Percentiles rank a stretch among this genome's conserved stretches.
Evolutionary conservation across 306 rosid species (phyloP).

Genomic region (Trifolium subterraneum): DNA sequence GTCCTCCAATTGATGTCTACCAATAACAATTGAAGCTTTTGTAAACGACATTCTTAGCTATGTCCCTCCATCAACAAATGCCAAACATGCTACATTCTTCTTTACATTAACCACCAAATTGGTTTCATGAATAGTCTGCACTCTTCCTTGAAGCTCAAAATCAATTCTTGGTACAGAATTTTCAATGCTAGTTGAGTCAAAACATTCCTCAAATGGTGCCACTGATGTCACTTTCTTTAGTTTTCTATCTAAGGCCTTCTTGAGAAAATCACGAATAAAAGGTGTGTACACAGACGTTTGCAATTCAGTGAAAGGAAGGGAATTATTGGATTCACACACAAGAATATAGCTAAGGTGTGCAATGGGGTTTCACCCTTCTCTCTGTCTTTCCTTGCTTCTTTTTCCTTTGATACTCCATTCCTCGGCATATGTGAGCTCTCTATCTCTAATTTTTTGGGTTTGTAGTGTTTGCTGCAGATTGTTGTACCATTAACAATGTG

Average conservation of each 20-base stretch:
- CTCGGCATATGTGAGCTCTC: background rate
- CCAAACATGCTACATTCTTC: constrained; percentile 46
- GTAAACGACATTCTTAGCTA: constrained; percentile 21
- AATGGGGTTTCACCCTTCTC: too few relatives aligned
- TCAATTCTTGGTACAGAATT: constrained; percentile 46
- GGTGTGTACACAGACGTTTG: constrained; percentile 42
- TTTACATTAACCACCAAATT: constrained; percentile 47
- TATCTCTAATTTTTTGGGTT: background rate
- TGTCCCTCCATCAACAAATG: constrained; percentile 49
- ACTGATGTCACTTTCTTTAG: constrained; percentile 46
- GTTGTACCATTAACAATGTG: background rate
- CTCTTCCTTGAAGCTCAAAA: constrained; percentile 41
- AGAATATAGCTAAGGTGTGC: background rate
- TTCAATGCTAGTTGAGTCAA: constrained; percentile 23
- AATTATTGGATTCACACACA: background rate
- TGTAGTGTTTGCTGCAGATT: background rate
- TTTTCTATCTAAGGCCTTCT: constrained; percentile 41
- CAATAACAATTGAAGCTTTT: constrained; percentile 42
- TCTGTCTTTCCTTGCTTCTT: too few relatives aligned
- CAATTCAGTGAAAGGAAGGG: constrained; percentile 27
- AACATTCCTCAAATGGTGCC: constrained; percentile 52
- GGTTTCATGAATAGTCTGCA: constrained; percentile 37
- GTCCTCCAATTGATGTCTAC: constrained; percentile 44
- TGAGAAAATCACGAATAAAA: constrained; percentile 41
- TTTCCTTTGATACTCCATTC: background rate